Evolutionary conservation across 305 asterid genomes (phyloP).

Genomic region (Lippia alba): DNA sequence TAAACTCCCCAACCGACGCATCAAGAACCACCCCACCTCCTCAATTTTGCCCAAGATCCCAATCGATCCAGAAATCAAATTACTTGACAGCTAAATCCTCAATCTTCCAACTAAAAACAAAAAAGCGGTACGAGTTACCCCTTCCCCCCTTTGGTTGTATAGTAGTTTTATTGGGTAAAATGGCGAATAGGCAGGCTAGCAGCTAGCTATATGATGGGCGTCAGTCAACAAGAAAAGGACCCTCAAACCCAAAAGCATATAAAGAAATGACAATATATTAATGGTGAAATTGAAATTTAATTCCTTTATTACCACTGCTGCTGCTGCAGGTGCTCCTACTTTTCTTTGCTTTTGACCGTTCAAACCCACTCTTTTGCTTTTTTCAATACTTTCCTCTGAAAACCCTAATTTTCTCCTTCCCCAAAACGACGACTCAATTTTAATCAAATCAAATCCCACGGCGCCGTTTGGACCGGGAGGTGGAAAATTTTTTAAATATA

Average conservation of each 20-base stretch:
- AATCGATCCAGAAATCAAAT: background rate
- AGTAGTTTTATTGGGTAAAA: constrained; percentile 26
- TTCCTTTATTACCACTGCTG: constrained; percentile 32
- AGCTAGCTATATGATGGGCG: constrained; percentile 38
- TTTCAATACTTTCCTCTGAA: constrained; percentile 17
- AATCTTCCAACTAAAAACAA: too few species aligned
- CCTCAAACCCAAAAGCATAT: constrained; percentile 26
- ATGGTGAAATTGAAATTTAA: constrained; percentile 26
- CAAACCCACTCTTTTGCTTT: constrained; percentile 47
- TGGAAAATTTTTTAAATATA: background rate
- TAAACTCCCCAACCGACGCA: constrained; percentile 15
- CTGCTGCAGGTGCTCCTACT: constrained; percentile 10
- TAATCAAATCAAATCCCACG: constrained; percentile 21
- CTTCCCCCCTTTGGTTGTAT: background rate
- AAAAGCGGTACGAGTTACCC: too few species aligned
- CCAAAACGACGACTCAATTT: constrained; percentile 22
- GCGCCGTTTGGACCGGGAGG: constrained; percentile 39
- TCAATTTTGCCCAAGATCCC: constrained; percentile 1
- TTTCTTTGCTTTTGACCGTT: constrained; percentile 50
- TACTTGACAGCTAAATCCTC: background rate
- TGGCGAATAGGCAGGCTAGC: constrained; percentile 10
- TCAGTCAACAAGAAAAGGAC: constrained; percentile 39
- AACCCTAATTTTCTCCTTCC: constrained; percentile 24
- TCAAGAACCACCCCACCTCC: constrained; percentile 2
- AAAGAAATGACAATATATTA: constrained; percentile 29